Percentiles rank a stretch among this genome's conserved stretches.
Evolutionary conservation across 148 eudicot genomes (phyloP).

Genomic region (Chenopodium quinoa): DNA sequence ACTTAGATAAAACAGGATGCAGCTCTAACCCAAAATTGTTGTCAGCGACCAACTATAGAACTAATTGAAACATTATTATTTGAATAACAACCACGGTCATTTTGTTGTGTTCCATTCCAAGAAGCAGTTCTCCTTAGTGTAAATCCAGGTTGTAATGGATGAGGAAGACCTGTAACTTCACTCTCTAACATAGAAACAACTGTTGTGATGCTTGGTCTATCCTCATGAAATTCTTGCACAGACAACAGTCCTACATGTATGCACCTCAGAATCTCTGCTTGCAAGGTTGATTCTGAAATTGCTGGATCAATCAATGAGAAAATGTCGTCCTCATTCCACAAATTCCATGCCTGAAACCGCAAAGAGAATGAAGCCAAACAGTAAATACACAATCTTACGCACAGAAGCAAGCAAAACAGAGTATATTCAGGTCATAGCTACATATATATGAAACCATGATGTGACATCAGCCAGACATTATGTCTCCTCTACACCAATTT

Average conservation of each 20-base stretch:
- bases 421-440: neutral
- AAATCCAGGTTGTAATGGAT: conserved; percentile 27
- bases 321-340: conserved; percentile 45
- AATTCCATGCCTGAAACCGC: conserved; percentile 52
- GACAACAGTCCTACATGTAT: conserved; percentile 51
- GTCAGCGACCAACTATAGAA: conserved; percentile 1
- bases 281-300: conserved; percentile 4
- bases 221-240: conserved; percentile 49
- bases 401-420: neutral
- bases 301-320: conserved; percentile 33
- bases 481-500: neutral
- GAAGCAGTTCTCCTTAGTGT: conserved; percentile 9
- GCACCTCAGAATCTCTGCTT: conserved; percentile 38
- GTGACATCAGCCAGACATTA: neutral
- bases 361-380: too few relatives aligned
- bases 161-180: conserved; percentile 29
- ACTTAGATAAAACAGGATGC: neutral
- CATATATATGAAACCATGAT: too few relatives aligned
- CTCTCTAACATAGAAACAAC: conserved; percentile 44
- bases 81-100: neutral
- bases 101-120: neutral
- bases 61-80: conserved; percentile 16
- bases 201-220: conserved; percentile 46
- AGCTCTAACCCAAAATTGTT: neutral
- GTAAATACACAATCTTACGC: neutral